These are phyloP conservation scores for Podospora comata DNA, from an alignment of 495 filamentous ascomycete genomes.

Conservation along the genomic window DNA sequence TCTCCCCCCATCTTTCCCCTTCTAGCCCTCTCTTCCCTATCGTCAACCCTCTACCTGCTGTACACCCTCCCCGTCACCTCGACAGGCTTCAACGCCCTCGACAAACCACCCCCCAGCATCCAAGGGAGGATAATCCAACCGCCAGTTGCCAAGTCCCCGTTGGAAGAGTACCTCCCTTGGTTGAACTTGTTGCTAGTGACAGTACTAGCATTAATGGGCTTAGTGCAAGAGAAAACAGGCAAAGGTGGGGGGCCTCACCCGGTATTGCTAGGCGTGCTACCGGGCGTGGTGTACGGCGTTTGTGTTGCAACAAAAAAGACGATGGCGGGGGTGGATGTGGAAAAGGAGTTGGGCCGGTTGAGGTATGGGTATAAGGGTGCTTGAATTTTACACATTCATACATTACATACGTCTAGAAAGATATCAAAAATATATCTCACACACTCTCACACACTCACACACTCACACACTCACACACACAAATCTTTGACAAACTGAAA, in stretches of 20 bases:
- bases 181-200: constrained; percentile 43
- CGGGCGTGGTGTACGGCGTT: constrained; percentile 46
- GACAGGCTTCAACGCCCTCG: constrained; percentile 40
- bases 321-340: constrained; percentile 56
- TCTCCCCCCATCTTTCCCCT: constrained; percentile 52
- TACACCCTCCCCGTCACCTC: constrained; percentile 38
- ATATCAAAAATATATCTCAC: too few species aligned
- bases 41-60: constrained; percentile 54
- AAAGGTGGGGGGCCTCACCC: constrained; percentile 7
- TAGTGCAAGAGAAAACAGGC: constrained; percentile 17
- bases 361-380: constrained; percentile 61
- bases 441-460: too few species aligned
- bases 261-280: constrained; percentile 37
- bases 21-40: constrained; percentile 57
- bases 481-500: too few species aligned
- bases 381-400: constrained; percentile 26
- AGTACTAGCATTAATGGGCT: constrained; percentile 29
- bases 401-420: too few species aligned
- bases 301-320: constrained; percentile 48
- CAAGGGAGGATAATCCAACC: not conserved
- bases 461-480: too few species aligned
- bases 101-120: constrained; percentile 15
- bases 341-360: constrained; percentile 49
- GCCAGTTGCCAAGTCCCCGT: constrained; percentile 25
- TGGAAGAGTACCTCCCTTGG: constrained; percentile 46